Evolutionary conservation across 106 monocot species (phyloP).

Genomic region (Hemerocallis citrina): DNA sequence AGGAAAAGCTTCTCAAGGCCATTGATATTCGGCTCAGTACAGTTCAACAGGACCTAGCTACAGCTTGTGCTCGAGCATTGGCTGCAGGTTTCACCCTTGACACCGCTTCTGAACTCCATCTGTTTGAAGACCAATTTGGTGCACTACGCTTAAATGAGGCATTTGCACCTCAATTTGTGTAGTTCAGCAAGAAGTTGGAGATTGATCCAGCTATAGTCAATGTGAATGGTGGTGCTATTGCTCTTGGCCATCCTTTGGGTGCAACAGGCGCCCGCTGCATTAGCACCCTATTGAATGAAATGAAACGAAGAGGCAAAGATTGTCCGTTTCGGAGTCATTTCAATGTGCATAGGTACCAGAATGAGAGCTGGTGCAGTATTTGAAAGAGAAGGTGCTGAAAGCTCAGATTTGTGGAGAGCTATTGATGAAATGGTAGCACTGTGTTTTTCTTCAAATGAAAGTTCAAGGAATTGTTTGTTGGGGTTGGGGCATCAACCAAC

Average conservation of each 20-base stretch:
- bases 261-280: slow-evolving; percentile 96
- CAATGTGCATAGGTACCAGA: slow-evolving; percentile 99
- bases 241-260: slow-evolving; percentile 85
- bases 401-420: too few species aligned
- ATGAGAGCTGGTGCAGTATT: too few species aligned
- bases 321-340: slow-evolving; percentile 87
- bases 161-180: slow-evolving; percentile 79
- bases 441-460: too few species aligned
- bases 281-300: slow-evolving; percentile 83
- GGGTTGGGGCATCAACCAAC: too few species aligned
- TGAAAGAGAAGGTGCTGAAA: too few species aligned
- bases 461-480: too few species aligned
- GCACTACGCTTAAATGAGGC: slow-evolving; percentile 84
- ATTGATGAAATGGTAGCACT: too few species aligned
- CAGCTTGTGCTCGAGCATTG: slow-evolving; percentile 72
- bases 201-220: slow-evolving; percentile 71
- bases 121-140: slow-evolving; percentile 82
- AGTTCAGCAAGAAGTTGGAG: slow-evolving; percentile 68
- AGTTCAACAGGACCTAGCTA: slow-evolving; percentile 70
- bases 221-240: slow-evolving; percentile 91
- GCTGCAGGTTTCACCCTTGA: slow-evolving; percentile 82
- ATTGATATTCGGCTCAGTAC: slow-evolving; percentile 82
- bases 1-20: slow-evolving; percentile 88
- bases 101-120: slow-evolving; percentile 62
- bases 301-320: slow-evolving; percentile 86